These are phyloP conservation scores for Copromyces sp. DNA, from an alignment of 495 filamentous ascomycete genomes.

Conservation along the genomic window DNA sequence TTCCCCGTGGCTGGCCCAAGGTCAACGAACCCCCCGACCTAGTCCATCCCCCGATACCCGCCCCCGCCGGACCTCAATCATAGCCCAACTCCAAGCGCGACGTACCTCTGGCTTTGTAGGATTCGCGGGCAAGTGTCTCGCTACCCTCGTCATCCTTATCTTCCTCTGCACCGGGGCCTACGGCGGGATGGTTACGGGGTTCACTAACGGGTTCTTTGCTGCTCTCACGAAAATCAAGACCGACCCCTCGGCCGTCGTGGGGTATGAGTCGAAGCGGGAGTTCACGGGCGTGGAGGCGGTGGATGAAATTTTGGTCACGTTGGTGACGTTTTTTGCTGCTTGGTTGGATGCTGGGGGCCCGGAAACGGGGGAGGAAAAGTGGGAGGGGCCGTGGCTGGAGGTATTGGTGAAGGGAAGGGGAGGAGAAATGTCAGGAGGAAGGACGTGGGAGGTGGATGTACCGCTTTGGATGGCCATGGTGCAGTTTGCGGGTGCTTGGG, in stretches of 20 bases:
- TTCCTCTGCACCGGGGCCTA: not conserved
- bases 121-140: not conserved
- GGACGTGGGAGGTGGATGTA: conserved; percentile 31
- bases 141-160: not conserved
- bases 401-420: not conserved
- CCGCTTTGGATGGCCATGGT: conserved; percentile 42
- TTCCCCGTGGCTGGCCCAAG: not conserved
- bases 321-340: conserved; percentile 48
- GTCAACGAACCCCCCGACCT: not conserved
- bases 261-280: not conserved
- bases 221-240: not conserved
- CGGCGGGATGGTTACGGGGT: not conserved
- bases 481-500: conserved; percentile 47
- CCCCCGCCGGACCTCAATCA: not conserved
- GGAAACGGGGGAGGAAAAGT: not conserved
- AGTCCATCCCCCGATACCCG: not conserved
- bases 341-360: conserved; percentile 28
- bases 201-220: not conserved
- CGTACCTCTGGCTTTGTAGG: not conserved
- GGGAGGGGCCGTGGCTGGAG: not conserved
- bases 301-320: conserved; percentile 35
- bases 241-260: not conserved
- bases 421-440: conserved; percentile 16
- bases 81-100: not conserved
- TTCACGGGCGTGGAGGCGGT: conserved; percentile 44